Percentiles rank a stretch among this genome's conserved stretches.
Evolutionary conservation across 768 basidiomycete species (phyloP).

Genomic region (Lactarius vividus): DNA sequence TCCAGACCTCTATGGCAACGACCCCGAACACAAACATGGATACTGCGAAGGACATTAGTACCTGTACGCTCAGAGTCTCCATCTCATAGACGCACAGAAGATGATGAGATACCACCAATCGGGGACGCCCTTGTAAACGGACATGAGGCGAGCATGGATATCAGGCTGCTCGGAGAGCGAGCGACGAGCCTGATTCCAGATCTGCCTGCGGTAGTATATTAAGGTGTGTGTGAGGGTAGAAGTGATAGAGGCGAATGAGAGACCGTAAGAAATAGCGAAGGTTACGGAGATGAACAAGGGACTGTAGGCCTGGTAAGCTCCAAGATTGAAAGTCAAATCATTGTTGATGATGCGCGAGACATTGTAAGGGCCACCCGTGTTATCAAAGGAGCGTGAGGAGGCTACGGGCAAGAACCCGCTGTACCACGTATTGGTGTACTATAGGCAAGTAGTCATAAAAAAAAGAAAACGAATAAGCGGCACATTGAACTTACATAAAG

Average conservation of each 20-base stretch:
- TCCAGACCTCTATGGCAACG: conserved; percentile 67
- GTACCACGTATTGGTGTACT: conserved; percentile 61
- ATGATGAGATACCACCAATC: conserved; percentile 68
- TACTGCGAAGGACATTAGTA: conserved; percentile 25
- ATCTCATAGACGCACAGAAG: conserved; percentile 38
- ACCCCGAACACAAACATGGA: conserved; percentile 67
- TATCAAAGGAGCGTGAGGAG: conserved; percentile 55
- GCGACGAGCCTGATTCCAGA: conserved; percentile 66
- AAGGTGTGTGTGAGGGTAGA: conserved; percentile 68
- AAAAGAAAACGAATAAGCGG: not conserved
- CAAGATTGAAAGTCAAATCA: conserved; percentile 53
- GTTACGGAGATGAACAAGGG: conserved; percentile 63
- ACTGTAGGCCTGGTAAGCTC: conserved; percentile 54
- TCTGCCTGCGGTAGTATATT: conserved; percentile 77
- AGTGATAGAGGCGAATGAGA: conserved; percentile 79
- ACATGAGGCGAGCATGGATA: conserved; percentile 85
- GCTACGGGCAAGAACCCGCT: conserved; percentile 8
- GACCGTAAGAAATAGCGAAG: conserved; percentile 76
- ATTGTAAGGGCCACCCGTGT: conserved; percentile 69
- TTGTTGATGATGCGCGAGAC: conserved; percentile 53
- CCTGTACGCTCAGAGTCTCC: not conserved
- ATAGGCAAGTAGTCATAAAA: not conserved
- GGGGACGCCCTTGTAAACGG: conserved; percentile 68
- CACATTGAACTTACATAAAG: conserved; percentile 41
- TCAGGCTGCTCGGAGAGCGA: conserved; percentile 79